Conservation (phyloP, 2,329 filamentous ascomycete genomes). For the Fusarium sp. region DNA sequence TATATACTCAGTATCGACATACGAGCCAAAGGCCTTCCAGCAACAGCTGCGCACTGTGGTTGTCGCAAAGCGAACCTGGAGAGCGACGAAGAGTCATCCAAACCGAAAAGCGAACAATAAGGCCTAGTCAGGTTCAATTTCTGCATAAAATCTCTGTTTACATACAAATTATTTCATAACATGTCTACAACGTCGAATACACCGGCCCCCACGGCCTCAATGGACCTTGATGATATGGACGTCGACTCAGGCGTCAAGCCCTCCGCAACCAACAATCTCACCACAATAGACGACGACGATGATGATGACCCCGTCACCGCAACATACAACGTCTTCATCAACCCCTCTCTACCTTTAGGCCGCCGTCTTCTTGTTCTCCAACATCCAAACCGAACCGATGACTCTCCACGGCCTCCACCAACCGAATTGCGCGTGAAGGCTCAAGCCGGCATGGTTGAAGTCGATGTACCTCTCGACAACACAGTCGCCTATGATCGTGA, state of each 20-base stretch:
- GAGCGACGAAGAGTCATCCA: slow-evolving; percentile 2
- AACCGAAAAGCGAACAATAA: background rate
- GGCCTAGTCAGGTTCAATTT: background rate
- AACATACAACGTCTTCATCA: slow-evolving; percentile 87
- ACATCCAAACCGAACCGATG: slow-evolving; percentile 80
- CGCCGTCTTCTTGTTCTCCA: slow-evolving; percentile 84
- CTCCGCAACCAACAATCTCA: background rate
- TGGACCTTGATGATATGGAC: slow-evolving; percentile 36
- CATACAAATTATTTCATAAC: background rate
- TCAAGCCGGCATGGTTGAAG: slow-evolving; percentile 82
- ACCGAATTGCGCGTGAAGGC: slow-evolving; percentile 84
- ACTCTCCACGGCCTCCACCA: slow-evolving; percentile 63
- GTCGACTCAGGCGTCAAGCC: slow-evolving; percentile 31
- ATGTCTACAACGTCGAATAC: slow-evolving; percentile 28
- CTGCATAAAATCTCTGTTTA: background rate
- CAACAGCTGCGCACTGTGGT: background rate
- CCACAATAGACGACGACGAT: slow-evolving; percentile 49
- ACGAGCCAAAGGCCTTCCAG: background rate
- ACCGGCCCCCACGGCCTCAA: slow-evolving; percentile 20
- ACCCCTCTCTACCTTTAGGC: slow-evolving; percentile 70
- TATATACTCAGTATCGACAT: no score
- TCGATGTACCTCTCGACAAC: slow-evolving; percentile 87
- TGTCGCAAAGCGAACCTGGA: slow-evolving; percentile 21
- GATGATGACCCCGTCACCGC: slow-evolving; percentile 74
- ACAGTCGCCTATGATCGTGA: slow-evolving; percentile 80